Conservation (phyloP, 2,329 filamentous ascomycete species). For the Dactylella cylindrospora region DNA sequence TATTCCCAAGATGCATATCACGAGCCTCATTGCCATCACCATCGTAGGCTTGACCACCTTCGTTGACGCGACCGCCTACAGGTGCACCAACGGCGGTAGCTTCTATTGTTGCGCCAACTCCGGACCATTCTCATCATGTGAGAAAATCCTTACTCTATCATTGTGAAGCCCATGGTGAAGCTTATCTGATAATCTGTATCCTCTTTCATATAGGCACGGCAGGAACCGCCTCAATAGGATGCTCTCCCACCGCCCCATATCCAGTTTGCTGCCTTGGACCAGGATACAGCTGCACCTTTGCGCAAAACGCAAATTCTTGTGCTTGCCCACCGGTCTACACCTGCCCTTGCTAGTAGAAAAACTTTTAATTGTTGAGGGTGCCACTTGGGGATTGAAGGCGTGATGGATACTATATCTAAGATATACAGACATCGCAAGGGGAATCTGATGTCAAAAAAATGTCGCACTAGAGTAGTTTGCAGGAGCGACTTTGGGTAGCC, state of each 20-base stretch:
- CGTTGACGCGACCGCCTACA: constrained; percentile 21
- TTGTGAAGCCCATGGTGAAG: neutral
- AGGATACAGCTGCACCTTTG: constrained; percentile 36
- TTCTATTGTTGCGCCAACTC: constrained; percentile 27
- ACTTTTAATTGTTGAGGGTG: too few relatives aligned
- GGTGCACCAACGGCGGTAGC: constrained; percentile 14
- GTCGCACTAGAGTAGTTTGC: too few relatives aligned
- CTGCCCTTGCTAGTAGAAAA: constrained; percentile 27
- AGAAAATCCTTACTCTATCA: constrained; percentile 2
- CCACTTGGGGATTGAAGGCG: too few relatives aligned
- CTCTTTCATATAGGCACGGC: constrained; percentile 9
- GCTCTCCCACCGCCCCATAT: constrained; percentile 5
- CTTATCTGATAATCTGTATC: neutral
- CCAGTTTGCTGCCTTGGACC: constrained; percentile 28
- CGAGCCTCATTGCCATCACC: constrained; percentile 10
- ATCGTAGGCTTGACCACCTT: constrained; percentile 1
- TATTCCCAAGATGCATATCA: constrained; percentile 14
- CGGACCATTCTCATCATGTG: constrained; percentile 24
- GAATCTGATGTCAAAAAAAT: too few relatives aligned
- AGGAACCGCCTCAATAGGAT: neutral
- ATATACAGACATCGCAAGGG: too few relatives aligned
- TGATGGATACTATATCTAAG: too few relatives aligned
- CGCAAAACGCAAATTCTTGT: constrained; percentile 17
- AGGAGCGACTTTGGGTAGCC: too few relatives aligned
- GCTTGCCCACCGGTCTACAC: constrained; percentile 25